A percentile compares a stretch with the other conserved stretches of the same genome.
Conservation (phyloP, 352 stramenopile genomes). For the Phytophthora sp. region DNA sequence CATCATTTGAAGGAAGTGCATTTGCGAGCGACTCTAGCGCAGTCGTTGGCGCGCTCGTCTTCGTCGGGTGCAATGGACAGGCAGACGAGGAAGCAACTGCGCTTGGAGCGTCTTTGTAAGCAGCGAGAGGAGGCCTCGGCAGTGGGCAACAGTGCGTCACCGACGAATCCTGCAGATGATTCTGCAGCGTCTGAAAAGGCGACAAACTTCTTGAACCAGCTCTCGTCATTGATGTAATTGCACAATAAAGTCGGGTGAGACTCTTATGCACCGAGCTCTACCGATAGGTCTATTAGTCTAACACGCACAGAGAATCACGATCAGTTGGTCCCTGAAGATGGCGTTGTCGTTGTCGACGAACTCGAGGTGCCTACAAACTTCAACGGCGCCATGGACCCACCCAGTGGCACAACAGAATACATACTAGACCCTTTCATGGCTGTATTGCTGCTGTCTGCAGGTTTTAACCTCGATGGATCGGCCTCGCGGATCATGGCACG, state of each 20-base stretch:
- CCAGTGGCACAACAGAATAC: conserved; percentile 15
- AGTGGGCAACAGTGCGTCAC: not conserved
- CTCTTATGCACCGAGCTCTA: conserved; percentile 8
- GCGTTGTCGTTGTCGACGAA: no score
- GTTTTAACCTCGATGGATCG: conserved; percentile 58
- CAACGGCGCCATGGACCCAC: no score
- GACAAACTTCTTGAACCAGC: conserved; percentile 65
- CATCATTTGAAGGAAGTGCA: conserved; percentile 72
- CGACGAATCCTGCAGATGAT: conserved; percentile 25
- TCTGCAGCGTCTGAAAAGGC: conserved; percentile 50
- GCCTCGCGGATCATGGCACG: conserved; percentile 74
- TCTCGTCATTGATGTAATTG: conserved; percentile 52
- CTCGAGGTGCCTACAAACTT: not conserved
- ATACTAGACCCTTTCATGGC: conserved; percentile 9
- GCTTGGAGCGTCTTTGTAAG: conserved; percentile 63
- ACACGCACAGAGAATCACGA: conserved; percentile 6
- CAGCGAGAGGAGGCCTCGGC: conserved; percentile 32
- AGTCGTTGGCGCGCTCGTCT: conserved; percentile 35
- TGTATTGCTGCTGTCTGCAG: not conserved
- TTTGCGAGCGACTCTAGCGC: conserved; percentile 49
- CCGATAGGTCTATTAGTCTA: conserved; percentile 27
- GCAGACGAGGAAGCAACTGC: conserved; percentile 67
- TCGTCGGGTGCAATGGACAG: conserved; percentile 34
- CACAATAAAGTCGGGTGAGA: conserved; percentile 7
- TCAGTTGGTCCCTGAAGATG: no score